Evolutionary conservation across 345 rosid species (phyloP), one percentile per base, ranked within the genome.

Genomic region (Bruguiera sexangula): DNA sequence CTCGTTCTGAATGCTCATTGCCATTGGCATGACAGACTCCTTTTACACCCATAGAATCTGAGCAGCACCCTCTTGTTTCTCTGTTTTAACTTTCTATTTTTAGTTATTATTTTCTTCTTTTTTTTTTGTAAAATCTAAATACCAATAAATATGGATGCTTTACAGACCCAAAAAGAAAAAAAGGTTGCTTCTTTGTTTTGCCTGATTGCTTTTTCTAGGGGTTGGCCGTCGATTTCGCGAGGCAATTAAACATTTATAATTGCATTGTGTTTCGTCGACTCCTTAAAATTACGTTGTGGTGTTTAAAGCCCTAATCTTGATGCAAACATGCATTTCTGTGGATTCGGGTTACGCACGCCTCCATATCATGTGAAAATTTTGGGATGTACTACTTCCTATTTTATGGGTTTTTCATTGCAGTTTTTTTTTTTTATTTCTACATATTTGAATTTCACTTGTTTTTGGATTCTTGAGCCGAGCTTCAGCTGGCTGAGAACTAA

Each of bases 21-120:
- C 78, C 76, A 52, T 64, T 82, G 71, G 78, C 78, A 59, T 79
- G 85, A 79, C 62, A 76, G 83, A 79, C 81, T 56, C 67, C 50
- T 5, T 70, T 24, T 70, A 75, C 86, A 78, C 86, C 82, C 86
- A 80, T 78, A 83, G 84, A 83, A 83, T 80, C 78, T 83, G 81
- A 83, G 86, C 86, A 61, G 43, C 71, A 1, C 13, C 43, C 55
- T 48, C 54, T 22, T 1, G 15, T 52, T 63, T 19, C 27, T 39
- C 65, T 60, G 11, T 0, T 46, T 46, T 6, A 0, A 11, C 19
- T 13, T 3, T 43, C 50, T 43, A 2, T 53, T 48, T 9, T 27
- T 43, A 16, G n/a, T 51, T 58, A 0, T 11, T 31, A 0, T 4
- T 20, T 24, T 24, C 24, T 24, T 24, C 24, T 24, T 60, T 53